Evolutionary conservation across 352 stramenopile genomes (phyloP), one percentile per base, ranked within the genome.

Genomic region (Phytophthora syringae): DNA sequence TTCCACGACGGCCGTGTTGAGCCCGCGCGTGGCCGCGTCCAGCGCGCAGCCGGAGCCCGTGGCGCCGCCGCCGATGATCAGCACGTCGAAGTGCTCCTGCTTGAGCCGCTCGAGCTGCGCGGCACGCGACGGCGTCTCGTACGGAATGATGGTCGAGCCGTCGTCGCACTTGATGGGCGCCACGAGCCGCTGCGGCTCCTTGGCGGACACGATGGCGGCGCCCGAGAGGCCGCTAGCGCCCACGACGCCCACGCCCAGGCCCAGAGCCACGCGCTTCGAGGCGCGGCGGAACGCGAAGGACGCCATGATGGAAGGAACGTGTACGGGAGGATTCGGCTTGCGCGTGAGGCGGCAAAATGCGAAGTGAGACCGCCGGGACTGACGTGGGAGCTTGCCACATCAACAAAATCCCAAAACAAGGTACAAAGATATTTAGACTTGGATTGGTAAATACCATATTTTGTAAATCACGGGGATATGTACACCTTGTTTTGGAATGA

Each of bases 1-100:
- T 53, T 98, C 95, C 12, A 98, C 88, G 11, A 98, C 81, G 6
- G 93, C 95, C 36, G 93, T 97, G 67, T 96, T 97, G 37, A 98
- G 87, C 11, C 95, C 95, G 52, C 94, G 88, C 43, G 93, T 98
- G 40, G 92, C 79, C 2, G 94, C 94, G 53, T 98, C 94, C 36
- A 97, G 79, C 44, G 90, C 90, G 52, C 86, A 96, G 25, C 94
- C 94, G n/a, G 92, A 92, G 21, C 95, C 95, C 3, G 95, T 97
- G 59, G 92, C 96, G 21, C 95, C 94, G 10, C 92, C 94, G 44
- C 95, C 95, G 52, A 98, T 97, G 22, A 98, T 83, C 32, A 98
- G 81, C 59, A 98, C 85, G 60, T 98, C 94, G 61, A 97, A 98
- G 7, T 96, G 70, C 61, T 98, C 90, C 32, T 82, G 83, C 70